A percentile compares a stretch with the other conserved stretches of the same genome.
These are phyloP conservation scores for Solanum acaule DNA, from an alignment of 257 asterid genomes.

Conservation along the genomic window DNA sequence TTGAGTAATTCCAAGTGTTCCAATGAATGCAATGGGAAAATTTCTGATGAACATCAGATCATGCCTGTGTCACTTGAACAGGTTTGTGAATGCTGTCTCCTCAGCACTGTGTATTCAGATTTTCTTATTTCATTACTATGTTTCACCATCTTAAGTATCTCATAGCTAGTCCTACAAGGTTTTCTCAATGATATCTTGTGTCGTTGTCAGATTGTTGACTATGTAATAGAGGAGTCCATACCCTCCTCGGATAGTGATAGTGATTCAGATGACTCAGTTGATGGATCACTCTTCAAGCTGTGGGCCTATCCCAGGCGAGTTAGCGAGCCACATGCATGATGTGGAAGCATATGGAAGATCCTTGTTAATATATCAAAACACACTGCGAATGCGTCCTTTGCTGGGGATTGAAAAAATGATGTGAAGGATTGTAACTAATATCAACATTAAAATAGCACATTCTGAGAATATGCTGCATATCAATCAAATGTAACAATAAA, in stretches of 20 bases:
- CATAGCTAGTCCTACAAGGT: neutral
- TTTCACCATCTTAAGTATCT: neutral
- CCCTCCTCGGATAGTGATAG: conserved; percentile 51
- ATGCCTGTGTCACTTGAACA: conserved; percentile 38
- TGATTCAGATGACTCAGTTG: conserved; percentile 52
- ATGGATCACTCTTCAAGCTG: conserved; percentile 21
- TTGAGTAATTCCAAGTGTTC: conserved; percentile 34
- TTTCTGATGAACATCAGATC: conserved; percentile 22
- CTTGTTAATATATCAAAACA: neutral
- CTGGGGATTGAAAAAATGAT: neutral
- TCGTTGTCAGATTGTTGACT: conserved; percentile 47
- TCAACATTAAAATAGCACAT: neutral
- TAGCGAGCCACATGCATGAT: neutral
- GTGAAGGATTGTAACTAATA: neutral
- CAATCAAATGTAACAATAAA: neutral
- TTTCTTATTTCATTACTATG: neutral
- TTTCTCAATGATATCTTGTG: neutral
- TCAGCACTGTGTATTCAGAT: neutral
- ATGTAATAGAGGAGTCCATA: conserved; percentile 23
- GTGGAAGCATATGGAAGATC: neutral
- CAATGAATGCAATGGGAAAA: conserved; percentile 5
- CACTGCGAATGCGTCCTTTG: neutral
- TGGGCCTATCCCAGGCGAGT: conserved; percentile 56
- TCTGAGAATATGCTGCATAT: neutral
- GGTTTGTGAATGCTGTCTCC: conserved; percentile 24